These are phyloP conservation scores for Rhodotorula sp. DNA, from an alignment of 1,284 basidiomycete species.

Conservation along the genomic window DNA sequence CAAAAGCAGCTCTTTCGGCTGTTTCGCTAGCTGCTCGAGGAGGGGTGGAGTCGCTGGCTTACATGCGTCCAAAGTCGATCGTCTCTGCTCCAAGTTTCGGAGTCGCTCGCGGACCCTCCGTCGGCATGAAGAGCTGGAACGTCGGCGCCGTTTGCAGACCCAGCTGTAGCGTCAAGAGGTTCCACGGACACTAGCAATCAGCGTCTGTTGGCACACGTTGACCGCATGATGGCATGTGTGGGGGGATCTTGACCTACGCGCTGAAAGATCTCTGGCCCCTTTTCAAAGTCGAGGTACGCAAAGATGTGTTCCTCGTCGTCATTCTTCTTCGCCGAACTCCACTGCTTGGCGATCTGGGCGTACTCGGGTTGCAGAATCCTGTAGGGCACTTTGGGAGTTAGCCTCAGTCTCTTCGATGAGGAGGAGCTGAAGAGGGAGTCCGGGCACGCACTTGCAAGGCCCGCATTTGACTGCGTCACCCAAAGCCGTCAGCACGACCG, in stretches of 20 bases:
- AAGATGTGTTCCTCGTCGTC: conserved; percentile 73
- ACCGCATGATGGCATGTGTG: not conserved
- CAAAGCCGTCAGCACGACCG: conserved; percentile 81
- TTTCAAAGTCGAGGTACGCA: conserved; percentile 80
- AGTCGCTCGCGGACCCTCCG: conserved; percentile 61
- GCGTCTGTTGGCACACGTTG: no score
- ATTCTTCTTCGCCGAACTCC: conserved; percentile 53
- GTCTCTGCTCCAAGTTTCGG: conserved; percentile 58
- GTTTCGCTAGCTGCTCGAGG: not conserved
- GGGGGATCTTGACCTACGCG: conserved; percentile 56
- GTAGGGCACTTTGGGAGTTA: conserved; percentile 3
- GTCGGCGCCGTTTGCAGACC: conserved; percentile 72
- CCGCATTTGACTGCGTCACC: conserved; percentile 64
- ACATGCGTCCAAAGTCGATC: conserved; percentile 69
- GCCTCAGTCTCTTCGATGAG: not conserved
- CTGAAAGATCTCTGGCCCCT: conserved; percentile 71
- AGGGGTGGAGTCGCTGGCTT: conserved; percentile 51
- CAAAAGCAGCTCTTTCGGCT: not conserved
- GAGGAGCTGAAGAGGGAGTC: not conserved
- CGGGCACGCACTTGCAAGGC: conserved; percentile 52
- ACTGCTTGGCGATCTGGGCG: conserved; percentile 72
- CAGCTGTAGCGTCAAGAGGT: conserved; percentile 54
- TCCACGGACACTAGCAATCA: not conserved
- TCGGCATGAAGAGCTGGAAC: conserved; percentile 71
- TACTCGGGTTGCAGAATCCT: conserved; percentile 83